Conservation (phyloP, 805 yeast species). For the Kluyveromyces siamensis region DNA sequence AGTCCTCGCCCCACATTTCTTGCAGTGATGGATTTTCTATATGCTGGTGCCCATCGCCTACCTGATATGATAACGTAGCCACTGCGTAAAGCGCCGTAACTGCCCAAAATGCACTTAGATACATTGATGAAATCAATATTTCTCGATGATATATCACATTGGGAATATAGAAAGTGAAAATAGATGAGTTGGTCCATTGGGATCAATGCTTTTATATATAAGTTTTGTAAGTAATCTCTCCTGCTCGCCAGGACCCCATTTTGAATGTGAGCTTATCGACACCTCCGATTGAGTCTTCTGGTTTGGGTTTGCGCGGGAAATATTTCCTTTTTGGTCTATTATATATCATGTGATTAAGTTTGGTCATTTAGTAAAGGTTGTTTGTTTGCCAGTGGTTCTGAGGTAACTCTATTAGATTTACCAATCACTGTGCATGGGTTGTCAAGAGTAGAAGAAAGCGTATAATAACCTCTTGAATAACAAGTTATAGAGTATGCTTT, state of each 20-base stretch:
- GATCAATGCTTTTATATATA: no score
- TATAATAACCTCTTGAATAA: background rate
- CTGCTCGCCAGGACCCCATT: no score
- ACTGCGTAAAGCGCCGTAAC: background rate
- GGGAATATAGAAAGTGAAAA: background rate
- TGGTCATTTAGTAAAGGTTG: no score
- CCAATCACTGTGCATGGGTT: background rate
- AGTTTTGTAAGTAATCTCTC: no score
- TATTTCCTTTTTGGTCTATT: background rate
- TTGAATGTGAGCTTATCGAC: background rate
- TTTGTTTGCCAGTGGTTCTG: no score
- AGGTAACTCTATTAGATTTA: no score
- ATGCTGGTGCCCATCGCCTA: background rate
- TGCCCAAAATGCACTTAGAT: background rate
- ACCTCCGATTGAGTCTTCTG: background rate
- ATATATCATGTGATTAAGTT: background rate
- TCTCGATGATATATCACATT: background rate
- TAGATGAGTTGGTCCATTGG: background rate
- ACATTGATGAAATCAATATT: background rate
- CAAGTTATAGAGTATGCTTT: background rate
- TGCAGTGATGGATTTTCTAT: constrained; percentile 34
- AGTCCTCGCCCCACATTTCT: constrained; percentile 61
- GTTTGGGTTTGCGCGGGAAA: background rate
- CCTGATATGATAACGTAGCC: background rate
- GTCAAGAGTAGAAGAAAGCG: background rate